These are phyloP conservation scores for Lodderomyces metapsilosis DNA, from an alignment of 1,139 yeast genomes.

Conservation along the genomic window DNA sequence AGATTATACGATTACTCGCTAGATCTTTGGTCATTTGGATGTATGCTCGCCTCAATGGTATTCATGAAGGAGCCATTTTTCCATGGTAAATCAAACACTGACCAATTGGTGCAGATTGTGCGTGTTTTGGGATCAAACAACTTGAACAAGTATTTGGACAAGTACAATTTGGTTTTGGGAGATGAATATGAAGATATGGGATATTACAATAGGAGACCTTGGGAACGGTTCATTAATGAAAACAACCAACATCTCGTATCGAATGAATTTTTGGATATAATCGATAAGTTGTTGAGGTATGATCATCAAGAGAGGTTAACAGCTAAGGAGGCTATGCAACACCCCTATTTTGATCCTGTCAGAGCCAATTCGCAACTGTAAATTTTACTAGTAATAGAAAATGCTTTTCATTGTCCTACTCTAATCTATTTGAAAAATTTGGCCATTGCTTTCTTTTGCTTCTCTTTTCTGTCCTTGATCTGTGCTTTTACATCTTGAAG, in stretches of 20 bases:
- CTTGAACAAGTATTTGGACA: constrained; percentile 66
- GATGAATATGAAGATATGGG: constrained; percentile 84
- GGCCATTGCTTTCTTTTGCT: constrained; percentile 81
- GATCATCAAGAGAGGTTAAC: constrained; percentile 96
- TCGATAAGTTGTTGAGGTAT: constrained; percentile 79
- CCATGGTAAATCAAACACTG: constrained; percentile 94
- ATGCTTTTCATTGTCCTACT: not conserved
- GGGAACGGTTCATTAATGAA: constrained; percentile 77
- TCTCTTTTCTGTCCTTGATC: constrained; percentile 56
- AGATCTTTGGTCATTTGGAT: constrained; percentile 96
- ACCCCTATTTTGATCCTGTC: constrained; percentile 58
- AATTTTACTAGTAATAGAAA: not conserved
- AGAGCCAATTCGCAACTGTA: constrained; percentile 13
- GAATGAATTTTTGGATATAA: constrained; percentile 72
- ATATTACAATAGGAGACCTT: constrained; percentile 80
- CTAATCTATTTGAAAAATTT: constrained; percentile 56
- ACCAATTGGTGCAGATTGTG: constrained; percentile 93
- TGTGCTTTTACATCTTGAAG: constrained; percentile 57
- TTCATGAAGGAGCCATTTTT: constrained; percentile 96
- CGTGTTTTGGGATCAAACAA: constrained; percentile 90
- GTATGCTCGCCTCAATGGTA: constrained; percentile 96
- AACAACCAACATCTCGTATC: constrained; percentile 70
- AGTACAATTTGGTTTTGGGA: constrained; percentile 74
- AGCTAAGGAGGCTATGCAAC: constrained; percentile 92
- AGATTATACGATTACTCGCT: constrained; percentile 92